Percentiles rank a stretch among this genome's conserved stretches.
These are phyloP conservation scores for Eucalyptus curtisii DNA, from an alignment of 345 rosid genomes.

Conservation along the genomic window DNA sequence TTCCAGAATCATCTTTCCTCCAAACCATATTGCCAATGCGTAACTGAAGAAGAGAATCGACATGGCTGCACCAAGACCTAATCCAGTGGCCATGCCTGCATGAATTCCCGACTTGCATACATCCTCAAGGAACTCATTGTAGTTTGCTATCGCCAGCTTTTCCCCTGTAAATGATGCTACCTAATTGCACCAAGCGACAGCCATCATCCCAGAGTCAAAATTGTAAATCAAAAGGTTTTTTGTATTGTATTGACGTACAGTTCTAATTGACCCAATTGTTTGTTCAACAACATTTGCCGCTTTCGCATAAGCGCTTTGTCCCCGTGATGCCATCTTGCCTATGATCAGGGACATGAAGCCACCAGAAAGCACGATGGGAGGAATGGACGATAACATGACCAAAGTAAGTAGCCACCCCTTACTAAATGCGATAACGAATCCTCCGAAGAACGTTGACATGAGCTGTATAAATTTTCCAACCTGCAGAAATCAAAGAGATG, in stretches of 20 bases:
- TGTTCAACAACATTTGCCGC: conserved; percentile 68
- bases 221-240: background rate
- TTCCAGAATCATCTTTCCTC: conserved; percentile 25
- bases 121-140: conserved; percentile 10
- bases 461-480: conserved; percentile 85
- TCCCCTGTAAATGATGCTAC: conserved; percentile 75
- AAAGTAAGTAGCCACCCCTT: conserved; percentile 86
- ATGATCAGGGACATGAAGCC: conserved; percentile 37
- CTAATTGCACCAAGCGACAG: conserved; percentile 23
- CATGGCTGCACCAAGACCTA: conserved; percentile 10
- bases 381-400: conserved; percentile 59
- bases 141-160: conserved; percentile 9
- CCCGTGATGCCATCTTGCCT: conserved; percentile 48
- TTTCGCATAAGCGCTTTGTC: conserved; percentile 61
- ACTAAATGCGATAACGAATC: conserved; percentile 55
- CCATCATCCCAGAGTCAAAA: background rate
- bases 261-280: conserved; percentile 75
- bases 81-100: conserved; percentile 14
- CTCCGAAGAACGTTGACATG: conserved; percentile 60
- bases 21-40: conserved; percentile 26
- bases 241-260: conserved; percentile 12
- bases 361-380: conserved; percentile 54
- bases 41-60: conserved; percentile 7
- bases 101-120: conserved; percentile 13
- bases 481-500: conserved; percentile 7